Evolutionary conservation across 768 basidiomycete species (phyloP), one percentile per base, ranked within the genome.

Genomic region (Gelatoporia subvermispora): DNA sequence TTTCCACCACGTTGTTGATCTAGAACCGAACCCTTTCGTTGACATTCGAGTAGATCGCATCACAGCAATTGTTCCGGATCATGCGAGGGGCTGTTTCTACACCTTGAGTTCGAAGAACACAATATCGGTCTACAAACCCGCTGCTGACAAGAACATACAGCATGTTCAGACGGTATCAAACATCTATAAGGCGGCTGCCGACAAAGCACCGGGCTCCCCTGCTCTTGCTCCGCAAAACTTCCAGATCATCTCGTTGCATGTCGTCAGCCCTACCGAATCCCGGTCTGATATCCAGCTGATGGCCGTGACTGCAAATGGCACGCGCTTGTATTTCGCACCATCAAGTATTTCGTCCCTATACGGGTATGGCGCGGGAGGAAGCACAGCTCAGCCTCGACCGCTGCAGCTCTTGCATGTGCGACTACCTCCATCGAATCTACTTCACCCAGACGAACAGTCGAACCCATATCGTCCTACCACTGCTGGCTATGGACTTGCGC

Each of bases 251-350:
- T 71, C 77, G 20, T 64, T 95, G 39, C 87, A 93, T 62, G 75
- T 84, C 21, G 67, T 95, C 34, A 74, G 79, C 35, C 74, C 74
- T 9, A 66, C 73, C 11, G 88, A 90, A 62, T 85, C 88, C 22
- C 82, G 81, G 15, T 68, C 77, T 21, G 80, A 79, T 13, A 68
- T 88, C 11, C 88, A 90, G 49, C 75, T 98, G 9, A 72, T 96
- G 42, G 92, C 86, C 1, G 68, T 94, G 41, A 92, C 93, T 20
- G 72, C 76, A 23, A 93, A 85, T 44, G 93, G 90, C 11, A 79
- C 87, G 3, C 82, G 94, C 43, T 72, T 95, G 1, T 97, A 90
- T 71, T 92, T 96, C 62, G 77, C 78, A 1, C 76, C 85, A 8
- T 52, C 52, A 2, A 28, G 50, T 3, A 69, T 76, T 3, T 59